Conservation (phyloP, 805 yeast genomes). For the Candida rishiriensis region DNA sequence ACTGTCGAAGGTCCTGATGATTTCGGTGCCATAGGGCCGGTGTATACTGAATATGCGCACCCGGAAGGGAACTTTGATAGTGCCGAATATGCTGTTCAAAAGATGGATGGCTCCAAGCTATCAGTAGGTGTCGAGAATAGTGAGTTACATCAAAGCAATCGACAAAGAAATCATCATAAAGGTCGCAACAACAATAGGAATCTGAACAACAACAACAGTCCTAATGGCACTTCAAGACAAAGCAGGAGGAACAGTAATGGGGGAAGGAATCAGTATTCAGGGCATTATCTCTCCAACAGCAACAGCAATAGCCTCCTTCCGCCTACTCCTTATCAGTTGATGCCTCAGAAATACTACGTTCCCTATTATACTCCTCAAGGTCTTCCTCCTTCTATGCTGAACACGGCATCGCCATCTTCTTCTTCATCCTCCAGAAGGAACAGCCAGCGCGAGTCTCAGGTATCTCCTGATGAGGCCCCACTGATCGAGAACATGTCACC, state of each 20-base stretch:
- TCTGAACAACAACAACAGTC: constrained; percentile 2
- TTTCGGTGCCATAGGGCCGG: no score
- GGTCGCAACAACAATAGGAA: constrained; percentile 1
- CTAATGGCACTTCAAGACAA: constrained; percentile 1
- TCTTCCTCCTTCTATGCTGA: neutral
- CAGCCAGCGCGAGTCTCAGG: constrained; percentile 12
- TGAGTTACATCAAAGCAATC: neutral
- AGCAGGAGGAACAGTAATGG: constrained; percentile 3
- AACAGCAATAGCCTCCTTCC: constrained; percentile 2
- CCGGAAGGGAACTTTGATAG: no score
- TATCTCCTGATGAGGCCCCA: constrained; percentile 14
- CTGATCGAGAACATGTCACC: constrained; percentile 4
- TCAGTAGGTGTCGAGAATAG: no score
- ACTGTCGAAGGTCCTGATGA: no score
- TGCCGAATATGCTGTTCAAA: no score
- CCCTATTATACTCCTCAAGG: constrained; percentile 17
- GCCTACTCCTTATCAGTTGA: constrained; percentile 13
- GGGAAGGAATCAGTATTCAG: no score
- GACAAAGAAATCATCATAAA: neutral
- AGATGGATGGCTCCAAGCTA: no score
- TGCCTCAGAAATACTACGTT: constrained; percentile 13
- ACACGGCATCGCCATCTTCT: constrained; percentile 5
- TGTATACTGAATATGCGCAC: no score
- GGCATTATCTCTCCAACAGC: neutral
- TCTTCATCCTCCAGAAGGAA: constrained; percentile 10